Percentiles rank a stretch among this genome's conserved stretches.
Evolutionary conservation across 768 basidiomycete species (phyloP).

Genomic region (Hirschioporus abietinus): DNA sequence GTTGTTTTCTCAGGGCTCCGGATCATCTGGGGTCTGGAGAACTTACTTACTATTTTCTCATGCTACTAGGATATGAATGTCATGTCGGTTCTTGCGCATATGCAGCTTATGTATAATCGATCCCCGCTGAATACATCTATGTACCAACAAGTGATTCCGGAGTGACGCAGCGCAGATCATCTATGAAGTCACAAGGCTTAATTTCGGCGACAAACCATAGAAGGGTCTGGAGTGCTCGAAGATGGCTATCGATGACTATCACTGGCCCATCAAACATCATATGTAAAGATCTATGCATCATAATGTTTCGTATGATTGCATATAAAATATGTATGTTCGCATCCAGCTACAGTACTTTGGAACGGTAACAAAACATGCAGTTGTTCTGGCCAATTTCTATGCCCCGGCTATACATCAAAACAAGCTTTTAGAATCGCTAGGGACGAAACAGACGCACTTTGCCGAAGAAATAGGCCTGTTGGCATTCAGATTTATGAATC

Average conservation of each 20-base stretch:
- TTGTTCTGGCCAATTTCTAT: background rate
- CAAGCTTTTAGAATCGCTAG: conserved; percentile 1
- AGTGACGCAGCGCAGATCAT: background rate
- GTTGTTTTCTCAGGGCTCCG: background rate
- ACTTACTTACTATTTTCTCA: background rate
- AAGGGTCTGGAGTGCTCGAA: background rate
- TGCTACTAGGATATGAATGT: background rate
- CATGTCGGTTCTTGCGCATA: background rate
- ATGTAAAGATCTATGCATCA: background rate
- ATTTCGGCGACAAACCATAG: background rate
- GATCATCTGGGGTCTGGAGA: background rate
- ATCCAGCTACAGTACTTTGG: too few relatives aligned
- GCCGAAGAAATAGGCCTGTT: background rate
- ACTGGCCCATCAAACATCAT: background rate
- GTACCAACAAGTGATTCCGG: background rate
- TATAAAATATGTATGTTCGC: too few relatives aligned
- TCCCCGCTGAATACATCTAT: background rate
- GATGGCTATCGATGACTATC: background rate
- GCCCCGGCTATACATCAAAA: background rate
- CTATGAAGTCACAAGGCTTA: background rate
- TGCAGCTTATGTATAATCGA: background rate
- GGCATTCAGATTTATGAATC: background rate
- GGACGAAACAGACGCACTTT: background rate
- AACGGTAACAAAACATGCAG: too few relatives aligned
- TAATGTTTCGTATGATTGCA: background rate